Conservation (phyloP, 306 rosid species). For the Medicago truncatula region MtrunA17r5.0-ANR NC_053042.1:30782001-30782500, state of each 20-base stretch:
- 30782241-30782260: background rate
- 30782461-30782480: background rate
- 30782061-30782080: too few relatives aligned
- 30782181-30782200: background rate
- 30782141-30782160: too few relatives aligned
- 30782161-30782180: too few relatives aligned
- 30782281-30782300: background rate
- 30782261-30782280: background rate
- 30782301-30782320: constrained; percentile 1
- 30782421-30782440: background rate
- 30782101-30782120: too few relatives aligned
- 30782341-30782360: background rate
- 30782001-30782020: too few relatives aligned
- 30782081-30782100: too few relatives aligned
- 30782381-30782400: background rate
- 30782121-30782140: too few relatives aligned
- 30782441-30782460: background rate
- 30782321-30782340: background rate
- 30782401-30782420: background rate
- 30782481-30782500: constrained; percentile 25
- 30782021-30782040: too few relatives aligned
- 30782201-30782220: background rate
- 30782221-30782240: background rate
- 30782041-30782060: too few relatives aligned
- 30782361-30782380: background rate